Evolutionary conservation across 2,329 filamentous ascomycete genomes (phyloP), one percentile per base, ranked within the genome.

Genomic region (Bipolaris sorokiniana): DNA sequence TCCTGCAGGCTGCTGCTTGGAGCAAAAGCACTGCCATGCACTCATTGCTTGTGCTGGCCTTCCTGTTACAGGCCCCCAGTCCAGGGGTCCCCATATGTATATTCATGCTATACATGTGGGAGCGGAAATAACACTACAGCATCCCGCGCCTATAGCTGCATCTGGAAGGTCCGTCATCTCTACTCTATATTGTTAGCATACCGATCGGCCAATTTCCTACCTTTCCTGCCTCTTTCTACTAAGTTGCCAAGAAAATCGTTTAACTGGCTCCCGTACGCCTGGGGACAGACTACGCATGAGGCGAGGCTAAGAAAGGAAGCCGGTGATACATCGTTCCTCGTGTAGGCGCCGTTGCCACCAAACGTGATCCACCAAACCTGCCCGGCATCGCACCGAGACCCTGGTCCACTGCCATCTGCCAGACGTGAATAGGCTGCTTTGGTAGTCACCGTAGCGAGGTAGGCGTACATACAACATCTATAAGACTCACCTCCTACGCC

Each of bases 221-320:
- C 45, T 61, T 56, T 58, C 66, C 64, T 63, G 62, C 64, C 64
- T 66, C 61, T 53, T 66, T 50, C 33, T 45, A 57, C 51, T 38
- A 49, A 51, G 33, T 62, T 36, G 62, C 64, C 64, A 65, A 65
- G 64, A 56, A 42, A 47, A 45, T 38, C 34, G 38, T 47, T 28
- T 56, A 45, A 23, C 44, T 33, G 36, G 34, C 13, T 56, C 48
- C 55, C 54, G 56, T 41, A 50, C 44, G 23, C 49, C 36, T 52
- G 49, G 50, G 38, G 51, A 47, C 26, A 20, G 51, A 18, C 48
- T 61, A 47, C 46, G 38, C 48, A 46, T 48, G 52, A 48, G 44
- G 49, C 48, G 47, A 57, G 51, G 28, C 59, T 50, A 34, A 52
- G 46, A 62, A 46, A 57, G 61, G 61, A 55, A 64, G 61, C 48